These are phyloP conservation scores for Schizophyllum commune DNA, from an alignment of 1,284 basidiomycete genomes.

Conservation along the genomic window DNA sequence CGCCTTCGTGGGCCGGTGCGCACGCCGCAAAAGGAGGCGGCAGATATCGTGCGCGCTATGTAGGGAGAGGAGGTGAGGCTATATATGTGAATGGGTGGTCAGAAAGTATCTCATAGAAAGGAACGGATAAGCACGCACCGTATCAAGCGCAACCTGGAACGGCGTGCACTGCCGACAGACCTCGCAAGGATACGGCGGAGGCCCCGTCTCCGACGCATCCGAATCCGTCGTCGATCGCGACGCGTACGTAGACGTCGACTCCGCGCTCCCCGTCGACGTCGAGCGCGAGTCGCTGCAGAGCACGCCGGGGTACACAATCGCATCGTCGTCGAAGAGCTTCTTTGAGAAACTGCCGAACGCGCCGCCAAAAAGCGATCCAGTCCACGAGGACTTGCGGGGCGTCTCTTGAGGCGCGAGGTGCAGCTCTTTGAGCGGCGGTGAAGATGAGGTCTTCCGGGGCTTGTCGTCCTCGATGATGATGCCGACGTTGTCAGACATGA, in stretches of 20 bases:
- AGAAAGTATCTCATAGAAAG: neutral
- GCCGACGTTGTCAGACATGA: neutral
- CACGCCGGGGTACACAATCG: neutral
- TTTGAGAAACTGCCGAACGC: neutral
- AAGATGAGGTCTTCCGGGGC: neutral
- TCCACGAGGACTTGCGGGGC: neutral
- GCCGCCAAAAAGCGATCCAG: neutral
- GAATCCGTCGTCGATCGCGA: neutral
- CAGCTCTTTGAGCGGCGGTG: neutral
- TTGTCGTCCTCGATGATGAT: neutral
- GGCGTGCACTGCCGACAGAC: neutral
- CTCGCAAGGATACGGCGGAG: neutral
- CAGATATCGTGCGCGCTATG: neutral
- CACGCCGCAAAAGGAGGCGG: neutral
- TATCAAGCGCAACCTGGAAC: neutral
- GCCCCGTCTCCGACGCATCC: neutral
- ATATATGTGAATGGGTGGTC: neutral
- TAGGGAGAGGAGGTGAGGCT: neutral
- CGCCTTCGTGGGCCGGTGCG: neutral
- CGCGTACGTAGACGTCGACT: neutral
- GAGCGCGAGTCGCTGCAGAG: neutral
- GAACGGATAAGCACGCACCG: neutral
- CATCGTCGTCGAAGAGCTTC: neutral
- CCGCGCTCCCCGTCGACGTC: neutral
- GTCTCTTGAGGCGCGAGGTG: neutral